Evolutionary conservation across 148 eudicot species (phyloP).

Genomic region (Persicaria tinctoria): DNA sequence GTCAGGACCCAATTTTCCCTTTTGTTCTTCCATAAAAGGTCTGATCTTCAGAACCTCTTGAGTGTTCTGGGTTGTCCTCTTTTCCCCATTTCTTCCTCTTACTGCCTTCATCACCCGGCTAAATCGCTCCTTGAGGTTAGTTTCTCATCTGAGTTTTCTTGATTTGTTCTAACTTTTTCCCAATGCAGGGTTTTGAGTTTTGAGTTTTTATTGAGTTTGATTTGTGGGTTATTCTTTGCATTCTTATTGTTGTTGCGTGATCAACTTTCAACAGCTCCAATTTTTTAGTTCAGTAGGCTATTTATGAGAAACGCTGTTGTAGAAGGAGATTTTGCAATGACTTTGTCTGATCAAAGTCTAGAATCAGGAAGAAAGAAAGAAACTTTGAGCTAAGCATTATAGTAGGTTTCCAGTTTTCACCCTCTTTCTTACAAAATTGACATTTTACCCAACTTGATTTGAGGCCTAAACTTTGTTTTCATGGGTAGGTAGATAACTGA

Average conservation of each 20-base stretch:
- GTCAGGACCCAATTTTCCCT: constrained; percentile 41
- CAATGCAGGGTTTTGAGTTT: no score
- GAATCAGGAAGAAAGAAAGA: no score
- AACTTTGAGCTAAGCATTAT: no score
- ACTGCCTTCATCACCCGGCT: constrained; percentile 18
- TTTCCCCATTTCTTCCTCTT: constrained; percentile 51
- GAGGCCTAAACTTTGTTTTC: neutral
- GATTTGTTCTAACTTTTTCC: no score
- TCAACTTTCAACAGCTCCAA: neutral
- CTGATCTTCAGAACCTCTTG: constrained; percentile 68
- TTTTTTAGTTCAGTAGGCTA: neutral
- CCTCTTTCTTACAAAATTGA: neutral
- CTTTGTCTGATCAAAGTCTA: no score
- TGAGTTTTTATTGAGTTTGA: neutral
- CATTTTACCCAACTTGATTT: neutral
- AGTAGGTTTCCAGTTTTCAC: no score
- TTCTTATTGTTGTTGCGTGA: neutral
- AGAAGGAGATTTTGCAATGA: neutral
- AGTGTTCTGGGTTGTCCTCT: constrained; percentile 97
- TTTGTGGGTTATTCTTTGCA: neutral
- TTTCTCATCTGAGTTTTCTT: neutral
- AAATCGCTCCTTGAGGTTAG: constrained; percentile 36
- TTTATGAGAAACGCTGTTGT: neutral
- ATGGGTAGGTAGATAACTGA: neutral
- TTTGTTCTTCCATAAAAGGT: constrained; percentile 47